Evolutionary conservation across 306 rosid genomes (phyloP).

Genomic region (Myrica gale): DNA sequence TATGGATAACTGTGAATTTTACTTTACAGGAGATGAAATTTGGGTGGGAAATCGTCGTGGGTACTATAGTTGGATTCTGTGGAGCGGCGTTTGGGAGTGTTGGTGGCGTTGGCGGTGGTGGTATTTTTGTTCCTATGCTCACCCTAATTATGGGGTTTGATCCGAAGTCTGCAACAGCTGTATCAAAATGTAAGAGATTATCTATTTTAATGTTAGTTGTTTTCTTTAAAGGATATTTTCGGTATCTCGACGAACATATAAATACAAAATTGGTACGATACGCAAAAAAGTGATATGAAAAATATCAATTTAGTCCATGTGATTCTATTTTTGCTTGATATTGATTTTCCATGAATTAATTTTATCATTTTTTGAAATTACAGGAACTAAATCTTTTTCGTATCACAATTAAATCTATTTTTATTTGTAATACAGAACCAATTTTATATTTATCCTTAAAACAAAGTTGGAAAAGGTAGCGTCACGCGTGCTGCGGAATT

Average conservation of each 20-base stretch:
- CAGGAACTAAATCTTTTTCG: no score
- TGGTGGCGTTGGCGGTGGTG: conserved; percentile 98
- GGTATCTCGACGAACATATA: background rate
- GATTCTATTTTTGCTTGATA: no score
- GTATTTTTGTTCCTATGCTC: conserved; percentile 96
- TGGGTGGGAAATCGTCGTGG: conserved; percentile 77
- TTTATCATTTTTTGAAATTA: no score
- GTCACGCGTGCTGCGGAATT: no score
- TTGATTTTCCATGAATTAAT: no score
- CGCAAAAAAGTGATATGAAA: no score
- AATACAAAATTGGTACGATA: no score
- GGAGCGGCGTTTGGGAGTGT: conserved; percentile 98
- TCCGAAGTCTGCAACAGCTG: conserved; percentile 88
- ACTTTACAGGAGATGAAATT: conserved; percentile 68
- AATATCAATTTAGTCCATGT: no score
- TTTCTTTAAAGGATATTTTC: background rate
- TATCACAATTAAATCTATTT: no score
- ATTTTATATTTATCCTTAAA: no score
- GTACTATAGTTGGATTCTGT: conserved; percentile 65
- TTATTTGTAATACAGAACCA: no score
- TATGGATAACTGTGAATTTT: conserved; percentile 8
- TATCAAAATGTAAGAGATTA: conserved; percentile 77
- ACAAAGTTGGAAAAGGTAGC: no score
- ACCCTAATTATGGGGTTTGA: conserved; percentile 83
- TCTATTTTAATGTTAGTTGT: background rate